Evolutionary conservation across 1,284 basidiomycete species (phyloP), one percentile per base, ranked within the genome.

Genomic region (Irpex rosettiformis): DNA sequence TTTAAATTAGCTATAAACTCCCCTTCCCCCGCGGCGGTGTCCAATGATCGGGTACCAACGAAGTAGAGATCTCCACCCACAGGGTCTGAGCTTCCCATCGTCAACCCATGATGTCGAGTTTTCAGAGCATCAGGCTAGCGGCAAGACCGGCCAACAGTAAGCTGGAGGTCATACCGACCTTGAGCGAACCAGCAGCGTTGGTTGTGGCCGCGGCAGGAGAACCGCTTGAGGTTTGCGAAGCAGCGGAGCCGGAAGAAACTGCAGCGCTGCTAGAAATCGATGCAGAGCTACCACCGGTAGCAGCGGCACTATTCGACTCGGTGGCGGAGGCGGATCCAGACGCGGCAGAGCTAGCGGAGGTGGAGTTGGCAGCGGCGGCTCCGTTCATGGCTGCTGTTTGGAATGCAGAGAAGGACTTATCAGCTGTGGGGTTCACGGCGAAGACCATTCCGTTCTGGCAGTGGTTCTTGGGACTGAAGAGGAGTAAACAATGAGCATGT

Each of bases 391-490:
- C 79, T 25, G 66, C 66, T 2, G 72, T 67, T 74, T 80, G 68
- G 69, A 71, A 75, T 4, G 58, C 60, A 5, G 53, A 65, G 59
- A 69, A 73, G 5, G 65, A 61, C 65, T 69, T 71, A 7, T 62
- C 62, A 8, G 63, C 62, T 2, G 70, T 72, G 22, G 72, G 69
- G 69, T 77, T 77, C 13, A 76, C 65, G 56, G 76, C 73, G 64
- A 77, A 76, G 48, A 77, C 76, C 76, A 77, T 77, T 21, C 75
- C 75, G 10, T 58, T n/a, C 40, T 62, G 56, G 56, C 75, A 77
- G 65, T 77, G 75, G 57, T 70, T 72, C 48, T 51, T 51, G 48
- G 48, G 48, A 11, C 48, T 33, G 27, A 25, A 51, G 28, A 11
- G 6, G n/a, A 10, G 24, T 24, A 10, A 49, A 61, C 8, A 63